Conservation (phyloP, 352 stramenopile species). For the Phytophthora aleatoria region DNA sequence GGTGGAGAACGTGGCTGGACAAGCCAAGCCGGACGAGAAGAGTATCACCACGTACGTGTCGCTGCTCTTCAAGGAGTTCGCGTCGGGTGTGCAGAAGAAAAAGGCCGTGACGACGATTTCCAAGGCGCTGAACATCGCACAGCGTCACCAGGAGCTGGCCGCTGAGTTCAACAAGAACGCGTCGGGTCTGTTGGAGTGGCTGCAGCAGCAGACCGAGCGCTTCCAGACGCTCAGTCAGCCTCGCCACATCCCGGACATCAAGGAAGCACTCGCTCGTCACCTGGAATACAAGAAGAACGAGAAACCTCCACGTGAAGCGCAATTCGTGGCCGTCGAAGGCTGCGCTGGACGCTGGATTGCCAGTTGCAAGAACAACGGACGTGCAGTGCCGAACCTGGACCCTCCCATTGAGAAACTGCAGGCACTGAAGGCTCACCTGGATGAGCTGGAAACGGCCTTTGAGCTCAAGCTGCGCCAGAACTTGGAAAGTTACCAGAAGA, state of each 20-base stretch:
- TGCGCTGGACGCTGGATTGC: conserved; percentile 82
- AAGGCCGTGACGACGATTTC: conserved; percentile 89
- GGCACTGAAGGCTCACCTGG: conserved; percentile 69
- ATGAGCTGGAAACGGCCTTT: conserved; percentile 71
- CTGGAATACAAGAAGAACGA: conserved; percentile 90
- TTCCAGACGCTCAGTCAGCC: conserved; percentile 79
- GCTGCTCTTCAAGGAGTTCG: conserved; percentile 92
- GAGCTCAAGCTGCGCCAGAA: conserved; percentile 78
- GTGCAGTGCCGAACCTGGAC: conserved; percentile 66
- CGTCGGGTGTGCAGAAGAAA: conserved; percentile 89
- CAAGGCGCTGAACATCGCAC: conserved; percentile 91
- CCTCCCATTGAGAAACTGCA: conserved; percentile 84
- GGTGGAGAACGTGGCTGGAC: conserved; percentile 83
- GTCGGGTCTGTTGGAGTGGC: conserved; percentile 75
- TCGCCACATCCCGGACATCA: conserved; percentile 69
- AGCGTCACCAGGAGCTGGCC: conserved; percentile 86
- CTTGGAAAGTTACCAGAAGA: conserved; percentile 84
- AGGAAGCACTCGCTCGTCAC: conserved; percentile 65
- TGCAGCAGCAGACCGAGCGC: conserved; percentile 65
- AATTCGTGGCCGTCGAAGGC: conserved; percentile 82
- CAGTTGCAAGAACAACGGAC: conserved; percentile 90
- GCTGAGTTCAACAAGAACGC: conserved; percentile 76
- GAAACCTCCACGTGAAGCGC: conserved; percentile 79
- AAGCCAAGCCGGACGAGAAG: conserved; percentile 91
- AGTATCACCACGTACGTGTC: conserved; percentile 93